A percentile compares a stretch with the other conserved stretches of the same genome.
Conservation (phyloP, 768 basidiomycete species). For the Pulveroboletus sp. region DNA sequence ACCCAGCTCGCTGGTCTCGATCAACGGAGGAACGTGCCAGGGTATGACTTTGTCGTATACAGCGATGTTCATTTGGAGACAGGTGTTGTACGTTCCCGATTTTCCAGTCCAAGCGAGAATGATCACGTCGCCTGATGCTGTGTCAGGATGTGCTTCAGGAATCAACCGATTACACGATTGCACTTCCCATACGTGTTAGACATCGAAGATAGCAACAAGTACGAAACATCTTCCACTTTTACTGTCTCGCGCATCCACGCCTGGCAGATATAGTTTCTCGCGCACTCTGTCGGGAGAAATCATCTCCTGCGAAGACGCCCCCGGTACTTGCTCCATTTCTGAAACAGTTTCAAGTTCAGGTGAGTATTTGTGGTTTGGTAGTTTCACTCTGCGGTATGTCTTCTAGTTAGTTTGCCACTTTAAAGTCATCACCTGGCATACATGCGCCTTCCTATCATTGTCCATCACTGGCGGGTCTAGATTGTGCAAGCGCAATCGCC, state of each 20-base stretch:
- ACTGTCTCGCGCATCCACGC: constrained; percentile 9
- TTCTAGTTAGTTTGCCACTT: constrained; percentile 5
- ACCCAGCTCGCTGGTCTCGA: neutral
- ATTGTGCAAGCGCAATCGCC: too few relatives aligned
- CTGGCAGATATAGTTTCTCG: constrained; percentile 17
- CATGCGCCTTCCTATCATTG: too few relatives aligned
- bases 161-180: constrained; percentile 3
- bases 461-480: too few relatives aligned
- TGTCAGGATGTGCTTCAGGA: constrained; percentile 14
- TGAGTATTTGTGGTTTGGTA: neutral
- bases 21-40: neutral
- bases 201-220: constrained; percentile 16
- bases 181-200: constrained; percentile 14
- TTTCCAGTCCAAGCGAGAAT: constrained; percentile 18
- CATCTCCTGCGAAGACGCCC: neutral
- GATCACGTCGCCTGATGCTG: constrained; percentile 5
- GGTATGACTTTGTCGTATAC: constrained; percentile 3
- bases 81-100: constrained; percentile 2
- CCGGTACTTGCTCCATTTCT: neutral
- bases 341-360: neutral
- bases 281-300: constrained; percentile 12
- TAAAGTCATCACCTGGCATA: too few relatives aligned
- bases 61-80: neutral
- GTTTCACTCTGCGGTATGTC: constrained; percentile 1
- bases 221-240: constrained; percentile 6